Percentiles rank a stretch among this genome's conserved stretches.
These are phyloP conservation scores for Larix kaempferi DNA, from an alignment of 75 land plant species.

Conservation along the genomic window DNA sequence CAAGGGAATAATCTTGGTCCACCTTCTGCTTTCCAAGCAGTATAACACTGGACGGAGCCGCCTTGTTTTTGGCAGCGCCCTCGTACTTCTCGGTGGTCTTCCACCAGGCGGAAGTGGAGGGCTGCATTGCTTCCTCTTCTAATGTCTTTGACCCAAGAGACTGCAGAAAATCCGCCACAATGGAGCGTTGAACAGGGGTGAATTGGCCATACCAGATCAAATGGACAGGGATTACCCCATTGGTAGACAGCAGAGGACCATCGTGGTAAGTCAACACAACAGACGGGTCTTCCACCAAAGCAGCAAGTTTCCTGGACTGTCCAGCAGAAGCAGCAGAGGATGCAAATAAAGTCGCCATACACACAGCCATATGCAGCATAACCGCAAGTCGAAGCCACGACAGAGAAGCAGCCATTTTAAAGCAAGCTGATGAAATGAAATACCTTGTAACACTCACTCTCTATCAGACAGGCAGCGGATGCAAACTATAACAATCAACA, in stretches of 20 bases:
- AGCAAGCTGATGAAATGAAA: too few relatives aligned
- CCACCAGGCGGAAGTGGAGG: background rate
- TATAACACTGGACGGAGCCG: background rate
- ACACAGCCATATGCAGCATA: too few relatives aligned
- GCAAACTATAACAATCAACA: too few relatives aligned
- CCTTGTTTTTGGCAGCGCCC: background rate
- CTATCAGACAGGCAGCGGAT: too few relatives aligned
- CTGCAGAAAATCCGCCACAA: slow-evolving; percentile 52
- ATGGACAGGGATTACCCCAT: slow-evolving; percentile 20
- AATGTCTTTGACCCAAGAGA: slow-evolving; percentile 35
- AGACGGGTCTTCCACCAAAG: slow-evolving; percentile 37
- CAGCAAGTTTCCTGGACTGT: too few relatives aligned
- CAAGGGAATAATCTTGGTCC: background rate
- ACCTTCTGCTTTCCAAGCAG: slow-evolving; percentile 5
- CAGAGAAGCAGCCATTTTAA: too few relatives aligned
- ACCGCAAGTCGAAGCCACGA: too few relatives aligned
- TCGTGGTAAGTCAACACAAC: slow-evolving; percentile 59
- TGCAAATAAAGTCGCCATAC: too few relatives aligned
- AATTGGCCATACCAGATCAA: slow-evolving; percentile 42
- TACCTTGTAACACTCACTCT: too few relatives aligned
- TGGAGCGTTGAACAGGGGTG: slow-evolving; percentile 20
- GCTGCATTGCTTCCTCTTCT: slow-evolving; percentile 17
- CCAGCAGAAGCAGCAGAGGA: too few relatives aligned
- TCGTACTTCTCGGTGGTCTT: background rate
- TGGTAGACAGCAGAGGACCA: slow-evolving; percentile 53